Percentiles rank a stretch among this genome's conserved stretches.
phyloP scores from a whole-genome alignment of 1,284 basidiomycete species.

The Vanrija sp. region DNA sequence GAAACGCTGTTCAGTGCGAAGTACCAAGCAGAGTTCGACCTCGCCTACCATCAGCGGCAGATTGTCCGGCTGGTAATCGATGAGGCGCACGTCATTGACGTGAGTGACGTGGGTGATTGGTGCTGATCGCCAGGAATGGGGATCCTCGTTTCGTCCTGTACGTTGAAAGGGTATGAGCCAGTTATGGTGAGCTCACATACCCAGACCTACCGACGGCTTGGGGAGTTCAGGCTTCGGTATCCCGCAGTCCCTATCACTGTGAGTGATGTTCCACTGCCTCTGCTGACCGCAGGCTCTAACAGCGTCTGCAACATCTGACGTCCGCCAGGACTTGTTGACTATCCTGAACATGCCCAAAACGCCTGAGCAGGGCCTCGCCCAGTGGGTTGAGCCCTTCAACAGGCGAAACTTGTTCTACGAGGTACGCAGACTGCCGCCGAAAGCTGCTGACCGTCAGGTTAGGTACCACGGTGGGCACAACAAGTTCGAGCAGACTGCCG shows the following conservation, averaged over 20 bases:
- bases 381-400: slow-evolving; percentile 73
- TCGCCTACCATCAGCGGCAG: slow-evolving; percentile 56
- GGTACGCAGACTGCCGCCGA: slow-evolving; percentile 42
- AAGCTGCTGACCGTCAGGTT: neutral
- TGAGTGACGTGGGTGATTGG: slow-evolving; percentile 46
- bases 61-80: slow-evolving; percentile 72
- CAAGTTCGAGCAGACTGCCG: neutral
- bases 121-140: slow-evolving; percentile 64
- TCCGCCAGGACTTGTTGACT: slow-evolving; percentile 65
- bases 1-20: slow-evolving; percentile 63
- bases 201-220: slow-evolving; percentile 65
- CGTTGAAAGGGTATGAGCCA: neutral
- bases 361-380: slow-evolving; percentile 54
- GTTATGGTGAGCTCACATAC: neutral
- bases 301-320: slow-evolving; percentile 54
- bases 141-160: slow-evolving; percentile 65
- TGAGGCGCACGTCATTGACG: slow-evolving; percentile 83
- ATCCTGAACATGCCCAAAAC: slow-evolving; percentile 57
- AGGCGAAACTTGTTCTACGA: slow-evolving; percentile 76
- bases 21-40: slow-evolving; percentile 56
- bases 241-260: slow-evolving; percentile 75
- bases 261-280: slow-evolving; percentile 10
- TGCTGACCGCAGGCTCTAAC: slow-evolving; percentile 40
- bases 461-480: slow-evolving; percentile 3
- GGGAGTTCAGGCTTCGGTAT: slow-evolving; percentile 64